These are phyloP conservation scores for Ophiosphaerella narmari DNA, from an alignment of 2,329 filamentous ascomycete species.

Conservation along the genomic window DNA sequence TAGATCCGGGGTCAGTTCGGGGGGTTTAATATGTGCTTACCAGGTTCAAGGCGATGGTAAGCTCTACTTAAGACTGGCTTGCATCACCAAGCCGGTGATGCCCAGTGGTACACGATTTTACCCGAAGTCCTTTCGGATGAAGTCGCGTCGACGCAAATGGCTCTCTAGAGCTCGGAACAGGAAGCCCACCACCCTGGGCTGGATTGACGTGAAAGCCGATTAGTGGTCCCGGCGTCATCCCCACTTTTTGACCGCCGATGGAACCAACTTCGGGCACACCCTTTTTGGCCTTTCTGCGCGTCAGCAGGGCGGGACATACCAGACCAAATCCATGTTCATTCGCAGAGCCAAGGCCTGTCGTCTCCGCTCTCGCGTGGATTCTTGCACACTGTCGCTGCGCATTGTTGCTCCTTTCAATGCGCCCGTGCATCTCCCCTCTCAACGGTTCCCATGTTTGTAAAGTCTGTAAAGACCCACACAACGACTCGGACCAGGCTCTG, in stretches of 20 bases:
- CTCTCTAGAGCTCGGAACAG: not conserved
- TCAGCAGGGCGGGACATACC: conserved; percentile 9
- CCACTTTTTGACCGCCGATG: conserved; percentile 6
- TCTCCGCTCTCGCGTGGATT: conserved; percentile 3
- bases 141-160: conserved; percentile 3
- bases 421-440: conserved; percentile 4
- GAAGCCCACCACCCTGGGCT: too few relatives aligned
- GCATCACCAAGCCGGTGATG: not conserved
- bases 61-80: too few relatives aligned
- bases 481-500: not conserved
- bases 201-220: too few relatives aligned
- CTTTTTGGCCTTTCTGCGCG: conserved; percentile 6
- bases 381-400: not conserved
- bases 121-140: not conserved
- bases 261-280: conserved; percentile 1
- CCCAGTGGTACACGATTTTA: not conserved
- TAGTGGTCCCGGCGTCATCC: not conserved
- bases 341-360: conserved; percentile 7
- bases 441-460: not conserved
- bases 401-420: not conserved
- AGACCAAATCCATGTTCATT: conserved; percentile 1
- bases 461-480: not conserved
- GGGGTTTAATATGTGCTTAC: too few relatives aligned
- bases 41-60: too few relatives aligned
- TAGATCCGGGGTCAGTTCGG: too few relatives aligned